Evolutionary conservation across 1,139 yeast species (phyloP).

Genomic region (Debaryomycetaceae sp.): DNA sequence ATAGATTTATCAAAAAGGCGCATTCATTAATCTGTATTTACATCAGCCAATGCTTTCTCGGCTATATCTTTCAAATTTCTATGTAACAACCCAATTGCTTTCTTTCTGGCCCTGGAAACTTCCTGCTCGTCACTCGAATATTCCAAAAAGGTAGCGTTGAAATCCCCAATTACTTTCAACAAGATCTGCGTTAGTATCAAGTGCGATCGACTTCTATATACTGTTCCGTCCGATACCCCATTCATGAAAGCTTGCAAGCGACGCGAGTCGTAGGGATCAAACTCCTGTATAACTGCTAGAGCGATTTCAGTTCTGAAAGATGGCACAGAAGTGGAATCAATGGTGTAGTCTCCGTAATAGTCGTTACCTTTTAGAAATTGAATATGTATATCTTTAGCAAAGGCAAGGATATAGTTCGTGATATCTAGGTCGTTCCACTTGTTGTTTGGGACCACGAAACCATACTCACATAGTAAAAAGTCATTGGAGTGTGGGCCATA

Average conservation of each 20-base stretch:
- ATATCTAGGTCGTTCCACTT: slow-evolving; percentile 73
- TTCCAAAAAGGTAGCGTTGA: slow-evolving; percentile 15
- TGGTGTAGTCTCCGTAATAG: slow-evolving; percentile 73
- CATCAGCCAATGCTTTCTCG: slow-evolving; percentile 6
- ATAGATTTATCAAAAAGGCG: slow-evolving; percentile 1
- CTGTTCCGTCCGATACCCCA: slow-evolving; percentile 46
- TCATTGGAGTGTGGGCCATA: slow-evolving; percentile 90
- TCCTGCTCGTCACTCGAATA: slow-evolving; percentile 13
- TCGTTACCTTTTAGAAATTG: slow-evolving; percentile 48
- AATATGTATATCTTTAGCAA: slow-evolving; percentile 36
- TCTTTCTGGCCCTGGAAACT: slow-evolving; percentile 11
- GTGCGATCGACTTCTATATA: slow-evolving; percentile 28
- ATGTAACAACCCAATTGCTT: slow-evolving; percentile 21
- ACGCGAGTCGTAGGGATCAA: slow-evolving; percentile 28
- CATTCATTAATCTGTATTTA: slow-evolving; percentile 2
- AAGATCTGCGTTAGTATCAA: slow-evolving; percentile 33
- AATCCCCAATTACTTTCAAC: slow-evolving; percentile 19
- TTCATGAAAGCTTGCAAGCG: slow-evolving; percentile 25
- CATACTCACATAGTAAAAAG: slow-evolving; percentile 80
- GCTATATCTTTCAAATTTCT: slow-evolving; percentile 22
- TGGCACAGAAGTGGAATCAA: slow-evolving; percentile 44
- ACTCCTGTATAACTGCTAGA: slow-evolving; percentile 57
- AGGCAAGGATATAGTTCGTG: slow-evolving; percentile 33
- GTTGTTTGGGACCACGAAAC: slow-evolving; percentile 61
- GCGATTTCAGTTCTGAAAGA: slow-evolving; percentile 80